Base-by-base conservation (phyloP, 1,284 basidiomycete species). In the Pholiota adiposa region DNA sequence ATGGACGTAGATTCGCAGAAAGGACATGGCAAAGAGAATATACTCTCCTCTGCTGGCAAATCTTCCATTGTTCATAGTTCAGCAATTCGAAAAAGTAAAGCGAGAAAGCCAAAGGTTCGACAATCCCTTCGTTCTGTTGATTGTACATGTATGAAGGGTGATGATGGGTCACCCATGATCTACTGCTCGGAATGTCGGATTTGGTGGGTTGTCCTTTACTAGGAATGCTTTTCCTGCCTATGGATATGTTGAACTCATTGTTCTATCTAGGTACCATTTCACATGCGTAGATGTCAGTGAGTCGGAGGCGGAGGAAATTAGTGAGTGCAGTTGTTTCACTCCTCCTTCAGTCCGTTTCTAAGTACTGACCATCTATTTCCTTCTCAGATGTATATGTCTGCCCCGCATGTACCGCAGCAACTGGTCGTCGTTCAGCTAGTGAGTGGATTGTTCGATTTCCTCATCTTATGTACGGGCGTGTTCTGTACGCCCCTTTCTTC, bases 161-260 rank as follows among this genome's bases (percentile, higher is more conserved):
- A 93, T 70, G 89, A 92, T 76, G 89, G 90, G 55, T 83, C 87
- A 12, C 91, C 92, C 16, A 94, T 94, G 92, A 87, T 94, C 49
- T 78, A 78, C 51, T 94, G 93, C 70, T 80, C 83, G 21, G 78
- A 80, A 54, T 94, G 92, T 72, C 79, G 79, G 43, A 86, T 89
- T 59, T 94, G 92, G 92, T 93, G 69, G 29, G 73, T 71, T 86
- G 76, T 41, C 31, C 48, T 53, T 34, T 54, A 16, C 21, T 21
- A 1, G 2, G 3, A 31, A 25, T n/a, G 18, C 14, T 9, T 51
- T 34, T 18, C 11, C 52, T 4, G 56, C 18, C 27, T 44, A 58
- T 51, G 48, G 18, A 41, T 61, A 12, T 53, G 18, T 18, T 33
- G 36, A 29, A 25, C 50, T 38, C 33, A 36, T 33, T 12, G 23